phyloP scores from a whole-genome alignment of 2,329 filamentous ascomycete genomes.

The Penicillium olsonii region DNA sequence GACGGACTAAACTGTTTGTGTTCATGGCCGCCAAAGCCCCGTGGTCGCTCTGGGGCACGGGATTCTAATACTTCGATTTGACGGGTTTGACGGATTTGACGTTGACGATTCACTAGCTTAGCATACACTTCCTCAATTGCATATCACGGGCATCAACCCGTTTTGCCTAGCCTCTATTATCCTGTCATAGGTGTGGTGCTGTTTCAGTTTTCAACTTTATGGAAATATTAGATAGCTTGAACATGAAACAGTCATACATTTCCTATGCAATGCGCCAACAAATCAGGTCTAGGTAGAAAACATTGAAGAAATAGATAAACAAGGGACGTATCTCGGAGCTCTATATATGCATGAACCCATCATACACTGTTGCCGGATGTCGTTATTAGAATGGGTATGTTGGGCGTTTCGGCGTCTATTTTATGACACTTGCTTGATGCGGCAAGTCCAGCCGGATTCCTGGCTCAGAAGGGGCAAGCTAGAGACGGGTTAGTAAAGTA shows the following conservation, averaged over 20 bases:
- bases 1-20: constrained; percentile 16
- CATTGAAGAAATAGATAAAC: constrained; percentile 17
- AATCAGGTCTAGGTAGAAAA: constrained; percentile 17
- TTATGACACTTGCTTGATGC: constrained; percentile 72
- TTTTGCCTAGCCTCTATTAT: too few species aligned
- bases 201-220: background rate
- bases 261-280: constrained; percentile 19
- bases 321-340: constrained; percentile 24
- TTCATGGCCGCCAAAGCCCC: too few species aligned
- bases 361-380: constrained; percentile 22
- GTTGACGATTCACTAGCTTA: background rate
- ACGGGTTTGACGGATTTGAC: background rate
- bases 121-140: background rate
- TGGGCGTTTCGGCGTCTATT: constrained; percentile 14
- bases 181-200: too few species aligned
- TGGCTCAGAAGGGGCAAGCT: constrained; percentile 82
- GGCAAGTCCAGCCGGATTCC: constrained; percentile 87
- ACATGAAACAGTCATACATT: constrained; percentile 9
- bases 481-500: constrained; percentile 25
- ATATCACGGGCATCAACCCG: background rate
- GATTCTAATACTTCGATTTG: too few species aligned
- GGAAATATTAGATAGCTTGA: background rate
- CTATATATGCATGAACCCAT: constrained; percentile 34
- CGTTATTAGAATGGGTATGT: constrained; percentile 24
- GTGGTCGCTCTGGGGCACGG: too few species aligned